Conservation (phyloP, 805 yeast genomes). For the Pichia ethanolica region DNA sequence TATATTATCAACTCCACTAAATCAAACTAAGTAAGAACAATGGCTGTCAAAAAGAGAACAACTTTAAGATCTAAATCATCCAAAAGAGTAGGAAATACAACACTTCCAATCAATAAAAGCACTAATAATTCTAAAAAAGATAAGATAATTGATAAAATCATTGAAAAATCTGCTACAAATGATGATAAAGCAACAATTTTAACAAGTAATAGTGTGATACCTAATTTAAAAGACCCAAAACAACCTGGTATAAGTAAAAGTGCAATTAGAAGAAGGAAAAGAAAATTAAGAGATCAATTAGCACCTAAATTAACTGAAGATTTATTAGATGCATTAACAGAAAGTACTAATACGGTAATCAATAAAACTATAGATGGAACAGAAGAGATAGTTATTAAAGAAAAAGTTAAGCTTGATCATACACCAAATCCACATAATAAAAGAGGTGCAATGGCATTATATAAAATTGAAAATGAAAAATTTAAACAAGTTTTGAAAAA, state of each 20-base stretch:
- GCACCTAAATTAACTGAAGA: conserved; percentile 61
- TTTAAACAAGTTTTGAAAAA: conserved; percentile 54
- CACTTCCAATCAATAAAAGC: no score
- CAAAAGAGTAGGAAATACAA: conserved; percentile 15
- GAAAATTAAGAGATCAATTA: conserved; percentile 53
- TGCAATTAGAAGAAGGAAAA: conserved; percentile 54
- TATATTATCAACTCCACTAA: no score
- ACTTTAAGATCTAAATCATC: conserved; percentile 37
- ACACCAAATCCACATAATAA: conserved; percentile 28
- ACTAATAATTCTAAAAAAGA: conserved; percentile 16
- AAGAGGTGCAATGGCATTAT: conserved; percentile 46
- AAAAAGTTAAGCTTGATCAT: conserved; percentile 30
- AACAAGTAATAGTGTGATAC: conserved; percentile 1
- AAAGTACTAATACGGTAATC: conserved; percentile 19
- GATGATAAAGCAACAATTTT: background rate
- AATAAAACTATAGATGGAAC: conserved; percentile 11
- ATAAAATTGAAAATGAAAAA: conserved; percentile 36
- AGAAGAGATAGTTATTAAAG: conserved; percentile 19
- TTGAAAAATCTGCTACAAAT: conserved; percentile 9
- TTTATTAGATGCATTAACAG: conserved; percentile 45
- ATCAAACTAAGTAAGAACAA: background rate
- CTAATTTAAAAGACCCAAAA: conserved; percentile 20
- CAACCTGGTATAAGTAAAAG: conserved; percentile 55
- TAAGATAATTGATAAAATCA: conserved; percentile 15
- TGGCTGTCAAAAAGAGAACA: conserved; percentile 42